A percentile compares a stretch with the other conserved stretches of the same genome.
Conservation (phyloP, 1,284 basidiomycete species). For the Ustilago shanxiensis region DNA sequence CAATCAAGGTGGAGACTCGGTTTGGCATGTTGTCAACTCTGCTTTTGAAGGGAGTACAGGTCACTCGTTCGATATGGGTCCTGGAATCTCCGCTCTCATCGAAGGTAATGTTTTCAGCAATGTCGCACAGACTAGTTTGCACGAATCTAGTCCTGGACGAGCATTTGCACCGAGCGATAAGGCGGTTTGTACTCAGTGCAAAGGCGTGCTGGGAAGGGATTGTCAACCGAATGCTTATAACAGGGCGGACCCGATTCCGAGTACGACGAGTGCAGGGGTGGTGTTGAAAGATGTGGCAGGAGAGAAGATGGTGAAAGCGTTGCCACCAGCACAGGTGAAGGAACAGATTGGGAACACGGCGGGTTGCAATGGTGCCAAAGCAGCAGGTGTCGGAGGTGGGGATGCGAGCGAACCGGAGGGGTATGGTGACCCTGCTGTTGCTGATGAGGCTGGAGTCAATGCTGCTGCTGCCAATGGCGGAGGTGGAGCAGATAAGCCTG, state of each 20-base stretch:
- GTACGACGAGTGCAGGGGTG: conserved; percentile 18
- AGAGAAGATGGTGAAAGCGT: conserved; percentile 14
- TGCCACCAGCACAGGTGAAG: conserved; percentile 30
- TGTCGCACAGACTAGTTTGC: conserved; percentile 35
- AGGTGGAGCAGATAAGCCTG: too few species aligned
- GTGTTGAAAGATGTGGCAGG: conserved; percentile 28
- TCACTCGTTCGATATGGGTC: conserved; percentile 43
- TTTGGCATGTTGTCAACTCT: conserved; percentile 47
- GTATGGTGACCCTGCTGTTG: conserved; percentile 7
- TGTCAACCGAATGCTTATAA: conserved; percentile 47
- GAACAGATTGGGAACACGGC: not conserved
- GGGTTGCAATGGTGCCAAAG: conserved; percentile 8
- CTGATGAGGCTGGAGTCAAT: not conserved
- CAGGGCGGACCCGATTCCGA: conserved; percentile 30
- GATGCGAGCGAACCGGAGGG: conserved; percentile 6
- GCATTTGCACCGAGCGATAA: conserved; percentile 33
- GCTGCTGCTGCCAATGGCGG: not conserved
- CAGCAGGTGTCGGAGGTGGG: not conserved
- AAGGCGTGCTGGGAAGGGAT: conserved; percentile 18
- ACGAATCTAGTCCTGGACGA: conserved; percentile 24
- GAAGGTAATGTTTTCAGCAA: conserved; percentile 50
- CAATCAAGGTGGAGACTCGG: conserved; percentile 9
- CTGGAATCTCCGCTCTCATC: conserved; percentile 28
- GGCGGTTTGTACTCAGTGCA: conserved; percentile 28
- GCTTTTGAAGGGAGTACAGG: conserved; percentile 30